Conservation (phyloP, 2,329 filamentous ascomycete genomes). For the Monosporascus sp. region DNA sequence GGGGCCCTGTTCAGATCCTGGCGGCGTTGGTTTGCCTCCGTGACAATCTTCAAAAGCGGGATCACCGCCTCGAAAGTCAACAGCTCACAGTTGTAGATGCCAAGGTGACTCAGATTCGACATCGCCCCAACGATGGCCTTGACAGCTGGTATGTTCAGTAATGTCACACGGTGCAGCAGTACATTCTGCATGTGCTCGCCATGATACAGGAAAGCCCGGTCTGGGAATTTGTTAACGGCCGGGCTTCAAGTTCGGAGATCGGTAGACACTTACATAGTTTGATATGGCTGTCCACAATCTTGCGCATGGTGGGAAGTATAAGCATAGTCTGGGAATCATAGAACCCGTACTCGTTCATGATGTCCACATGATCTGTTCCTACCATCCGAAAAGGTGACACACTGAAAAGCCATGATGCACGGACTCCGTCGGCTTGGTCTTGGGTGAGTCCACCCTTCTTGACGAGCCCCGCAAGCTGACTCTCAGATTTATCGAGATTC, state of each 20-base stretch:
- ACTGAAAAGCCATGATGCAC: neutral
- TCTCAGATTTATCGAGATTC: neutral
- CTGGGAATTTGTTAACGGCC: conserved; percentile 7
- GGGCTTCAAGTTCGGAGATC: neutral
- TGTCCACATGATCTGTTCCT: neutral
- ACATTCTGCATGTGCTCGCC: conserved; percentile 16
- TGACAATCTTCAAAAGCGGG: conserved; percentile 13
- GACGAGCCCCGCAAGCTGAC: neutral
- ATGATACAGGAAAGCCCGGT: conserved; percentile 5
- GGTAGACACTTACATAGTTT: neutral
- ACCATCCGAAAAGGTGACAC: neutral
- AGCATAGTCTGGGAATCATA: neutral
- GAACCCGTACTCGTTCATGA: neutral
- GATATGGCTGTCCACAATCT: neutral
- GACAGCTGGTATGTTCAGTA: conserved; percentile 16
- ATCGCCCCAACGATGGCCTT: conserved; percentile 11
- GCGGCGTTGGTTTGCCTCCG: conserved; percentile 9
- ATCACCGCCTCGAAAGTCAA: conserved; percentile 19
- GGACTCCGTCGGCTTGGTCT: neutral
- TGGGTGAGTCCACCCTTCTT: neutral
- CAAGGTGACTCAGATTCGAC: conserved; percentile 15
- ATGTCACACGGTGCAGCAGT: conserved; percentile 18
- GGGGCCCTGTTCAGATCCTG: conserved; percentile 13
- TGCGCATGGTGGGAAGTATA: neutral
- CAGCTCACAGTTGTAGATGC: conserved; percentile 25